Conservation (phyloP, 2,329 filamentous ascomycete species). For the Apiospora sp. region DNA sequence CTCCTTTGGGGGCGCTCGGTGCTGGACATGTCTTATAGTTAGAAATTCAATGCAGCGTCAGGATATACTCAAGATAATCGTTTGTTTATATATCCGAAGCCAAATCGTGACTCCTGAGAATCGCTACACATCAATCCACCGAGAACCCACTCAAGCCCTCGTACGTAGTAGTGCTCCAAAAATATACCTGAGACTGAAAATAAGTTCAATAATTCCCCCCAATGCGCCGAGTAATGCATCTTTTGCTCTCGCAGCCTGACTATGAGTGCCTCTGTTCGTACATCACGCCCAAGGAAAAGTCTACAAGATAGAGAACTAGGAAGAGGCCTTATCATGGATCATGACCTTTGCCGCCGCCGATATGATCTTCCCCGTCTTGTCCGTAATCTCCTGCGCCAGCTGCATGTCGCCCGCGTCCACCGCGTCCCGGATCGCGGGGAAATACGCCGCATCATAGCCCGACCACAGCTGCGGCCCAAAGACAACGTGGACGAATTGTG, state of each 20-base stretch:
- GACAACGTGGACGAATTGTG: constrained; percentile 92
- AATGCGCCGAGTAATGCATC: constrained; percentile 14
- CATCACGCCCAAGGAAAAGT: not conserved
- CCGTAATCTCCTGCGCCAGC: constrained; percentile 70
- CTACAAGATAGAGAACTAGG: not conserved
- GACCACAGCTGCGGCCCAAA: constrained; percentile 86
- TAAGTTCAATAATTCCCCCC: not conserved
- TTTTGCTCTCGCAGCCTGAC: not conserved
- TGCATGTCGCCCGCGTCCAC: constrained; percentile 76
- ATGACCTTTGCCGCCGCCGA: constrained; percentile 58
- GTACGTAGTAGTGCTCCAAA: not conserved
- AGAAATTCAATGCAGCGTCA: not conserved
- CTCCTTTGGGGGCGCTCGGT: not conserved
- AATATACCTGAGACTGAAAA: not conserved
- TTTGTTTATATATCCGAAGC: not conserved
- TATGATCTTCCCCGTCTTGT: constrained; percentile 76
- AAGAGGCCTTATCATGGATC: not conserved
- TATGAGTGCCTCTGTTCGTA: not conserved
- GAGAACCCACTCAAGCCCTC: not conserved
- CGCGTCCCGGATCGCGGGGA: constrained; percentile 86
- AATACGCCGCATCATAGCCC: constrained; percentile 71
- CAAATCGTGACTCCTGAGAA: not conserved
- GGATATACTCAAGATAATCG: not conserved
- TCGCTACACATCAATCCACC: not conserved
- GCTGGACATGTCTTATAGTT: no score